These are phyloP conservation scores for Hevea brasiliensis DNA, from an alignment of 345 rosid species.

Conservation along the genomic window DNA sequence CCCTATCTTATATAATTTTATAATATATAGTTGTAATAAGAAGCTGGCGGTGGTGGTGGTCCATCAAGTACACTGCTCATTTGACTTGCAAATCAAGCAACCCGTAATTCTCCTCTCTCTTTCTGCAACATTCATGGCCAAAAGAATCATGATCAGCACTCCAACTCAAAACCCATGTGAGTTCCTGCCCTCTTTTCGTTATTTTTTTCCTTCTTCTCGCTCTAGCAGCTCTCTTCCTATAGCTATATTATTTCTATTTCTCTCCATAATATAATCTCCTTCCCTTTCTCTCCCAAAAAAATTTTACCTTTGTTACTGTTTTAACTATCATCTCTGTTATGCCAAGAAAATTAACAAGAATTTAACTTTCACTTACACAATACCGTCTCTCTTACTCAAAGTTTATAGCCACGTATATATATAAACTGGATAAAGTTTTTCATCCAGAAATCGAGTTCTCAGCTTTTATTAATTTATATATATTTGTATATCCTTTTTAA, in stretches of 20 bases:
- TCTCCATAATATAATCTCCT: background rate
- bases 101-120: slow-evolving; percentile 36
- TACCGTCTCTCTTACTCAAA: slow-evolving; percentile 33
- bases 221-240: no score
- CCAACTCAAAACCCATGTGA: slow-evolving; percentile 64
- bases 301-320: background rate
- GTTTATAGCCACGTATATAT: slow-evolving; percentile 12
- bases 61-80: slow-evolving; percentile 85
- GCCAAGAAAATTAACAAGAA: background rate
- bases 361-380: background rate
- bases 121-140: slow-evolving; percentile 47
- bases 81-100: slow-evolving; percentile 90
- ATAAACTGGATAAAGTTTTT: background rate
- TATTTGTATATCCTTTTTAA: no score
- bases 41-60: slow-evolving; percentile 53
- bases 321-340: no score
- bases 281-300: background rate
- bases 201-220: no score
- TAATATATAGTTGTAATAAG: slow-evolving; percentile 21
- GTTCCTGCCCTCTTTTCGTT: slow-evolving; percentile 23
- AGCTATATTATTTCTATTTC: background rate
- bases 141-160: slow-evolving; percentile 65
- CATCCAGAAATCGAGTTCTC: background rate
- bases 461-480: background rate
- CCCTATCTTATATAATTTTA: background rate